A percentile compares a stretch with the other conserved stretches of the same genome.
phyloP scores from a whole-genome alignment of 2,329 filamentous ascomycete species.

The Phialemoniopsis sp. region DNA sequence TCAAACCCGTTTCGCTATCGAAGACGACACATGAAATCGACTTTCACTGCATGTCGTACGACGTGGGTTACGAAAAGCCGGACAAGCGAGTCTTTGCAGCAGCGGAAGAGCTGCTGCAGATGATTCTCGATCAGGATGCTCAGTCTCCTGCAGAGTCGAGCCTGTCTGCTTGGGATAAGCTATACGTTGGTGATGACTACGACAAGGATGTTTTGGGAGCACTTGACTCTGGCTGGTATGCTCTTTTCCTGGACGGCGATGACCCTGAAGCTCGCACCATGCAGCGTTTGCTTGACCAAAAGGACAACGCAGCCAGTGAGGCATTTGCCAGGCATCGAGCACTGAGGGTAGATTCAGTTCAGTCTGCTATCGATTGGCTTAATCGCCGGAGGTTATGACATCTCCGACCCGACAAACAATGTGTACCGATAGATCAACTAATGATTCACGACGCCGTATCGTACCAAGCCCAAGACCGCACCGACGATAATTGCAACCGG shows the following conservation, averaged over 20 bases:
- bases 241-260: slow-evolving; percentile 3
- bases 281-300: no score
- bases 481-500: slow-evolving; percentile 39
- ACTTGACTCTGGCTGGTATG: slow-evolving; percentile 8
- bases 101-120: slow-evolving; percentile 34
- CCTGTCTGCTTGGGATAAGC: slow-evolving; percentile 4
- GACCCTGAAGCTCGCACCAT: no score
- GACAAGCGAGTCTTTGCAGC: slow-evolving; percentile 50
- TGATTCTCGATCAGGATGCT: background rate
- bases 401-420: no score
- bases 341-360: no score
- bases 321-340: no score
- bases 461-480: slow-evolving; percentile 38
- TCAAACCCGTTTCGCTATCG: background rate
- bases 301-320: no score
- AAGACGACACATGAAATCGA: slow-evolving; percentile 30
- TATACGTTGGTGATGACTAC: slow-evolving; percentile 13
- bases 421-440: slow-evolving; percentile 7
- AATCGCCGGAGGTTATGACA: no score
- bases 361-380: no score
- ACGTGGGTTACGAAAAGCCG: slow-evolving; percentile 58
- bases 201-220: slow-evolving; percentile 9
- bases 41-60: slow-evolving; percentile 60
- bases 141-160: background rate
- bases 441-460: slow-evolving; percentile 35